Base-by-base conservation (phyloP, 164 flowering plant genomes). In the Kalanchoe fedtschenkoi region DNA sequence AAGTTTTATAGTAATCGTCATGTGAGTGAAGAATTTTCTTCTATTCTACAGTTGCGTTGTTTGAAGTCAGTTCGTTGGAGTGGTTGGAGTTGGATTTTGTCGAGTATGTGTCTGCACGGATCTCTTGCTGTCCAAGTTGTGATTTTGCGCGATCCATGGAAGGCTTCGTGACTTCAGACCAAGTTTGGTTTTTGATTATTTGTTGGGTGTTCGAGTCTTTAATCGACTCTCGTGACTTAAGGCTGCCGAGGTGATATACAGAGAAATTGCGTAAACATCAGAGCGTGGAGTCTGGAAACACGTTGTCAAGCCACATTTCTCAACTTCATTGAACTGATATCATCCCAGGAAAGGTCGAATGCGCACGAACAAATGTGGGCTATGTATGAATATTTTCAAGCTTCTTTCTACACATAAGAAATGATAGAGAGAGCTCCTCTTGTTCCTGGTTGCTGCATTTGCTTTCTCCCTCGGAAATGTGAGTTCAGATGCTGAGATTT, bases 41-140 rank as follows among this genome's bases (percentile, higher is more conserved):
- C 32, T 0, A 2, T 51, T 51, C 56, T 51, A 26, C 56, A 51
- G 56, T 51, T 26, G 32, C 56, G 32, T 51, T 51, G 32, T 51
- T 51, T 51, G 32, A 51, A 51, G 2, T 51, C 5, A 51, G 56
- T 51, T 51, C 32, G 56, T 51, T 51, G 56, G 56, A 51, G 56
- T 51, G 3, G 56, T 51, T 51, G 56, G 24, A 51, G 26, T 51
- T 24, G 32, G 56, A 51, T 51, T 26, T 51, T 26, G 33, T 28
- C 30, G 10, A 26, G 13, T n/a, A n/a, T n/a, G n/a, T n/a, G 17
- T 24, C 32, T 51, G 56, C 56, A 51, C 21, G 56, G 56, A 51
- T 51, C 13, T 51, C 56, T 24, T 26, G 32, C 56, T 17, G 13
- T 26, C 21, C 26, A 24, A 16, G 24, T 17, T 26, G 5, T 7